phyloP scores from a whole-genome alignment of 2,329 filamentous ascomycete genomes.

The Helminthosporium solani region DNA sequence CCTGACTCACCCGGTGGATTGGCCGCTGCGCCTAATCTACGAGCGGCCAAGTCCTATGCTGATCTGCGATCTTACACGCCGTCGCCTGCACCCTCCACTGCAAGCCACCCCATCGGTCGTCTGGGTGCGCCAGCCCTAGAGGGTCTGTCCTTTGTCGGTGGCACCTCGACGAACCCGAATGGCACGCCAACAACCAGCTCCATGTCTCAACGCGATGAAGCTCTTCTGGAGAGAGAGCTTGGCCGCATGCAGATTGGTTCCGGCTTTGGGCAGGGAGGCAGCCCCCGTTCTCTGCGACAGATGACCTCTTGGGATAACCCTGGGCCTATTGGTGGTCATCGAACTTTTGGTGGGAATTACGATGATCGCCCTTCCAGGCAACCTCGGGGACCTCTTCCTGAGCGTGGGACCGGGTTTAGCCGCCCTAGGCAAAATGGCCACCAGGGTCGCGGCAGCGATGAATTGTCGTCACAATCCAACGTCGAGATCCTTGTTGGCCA shows the following conservation, averaged over 20 bases:
- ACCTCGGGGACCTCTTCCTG: constrained; percentile 61
- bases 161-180: constrained; percentile 64
- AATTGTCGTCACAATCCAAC: constrained; percentile 60
- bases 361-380: constrained; percentile 62
- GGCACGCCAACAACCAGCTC: constrained; percentile 60
- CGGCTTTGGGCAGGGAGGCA: constrained; percentile 50
- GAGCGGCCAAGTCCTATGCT: constrained; percentile 94
- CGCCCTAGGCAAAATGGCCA: constrained; percentile 61
- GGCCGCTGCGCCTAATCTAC: constrained; percentile 74
- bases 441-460: constrained; percentile 62
- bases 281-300: constrained; percentile 60
- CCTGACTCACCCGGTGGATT: constrained; percentile 72
- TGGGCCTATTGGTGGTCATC: constrained; percentile 65
- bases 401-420: constrained; percentile 60
- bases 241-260: constrained; percentile 60
- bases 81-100: constrained; percentile 85
- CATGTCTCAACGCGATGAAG: constrained; percentile 57
- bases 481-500: constrained; percentile 67
- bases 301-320: constrained; percentile 63
- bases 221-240: constrained; percentile 63
- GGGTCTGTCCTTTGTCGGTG: constrained; percentile 53
- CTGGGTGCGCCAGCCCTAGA: constrained; percentile 56
- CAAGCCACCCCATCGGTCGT: constrained; percentile 74
- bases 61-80: constrained; percentile 94
- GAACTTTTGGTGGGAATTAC: constrained; percentile 61